Evolutionary conservation across 768 basidiomycete species (phyloP).

Genomic region (Lepiota brunneoincarnata): DNA sequence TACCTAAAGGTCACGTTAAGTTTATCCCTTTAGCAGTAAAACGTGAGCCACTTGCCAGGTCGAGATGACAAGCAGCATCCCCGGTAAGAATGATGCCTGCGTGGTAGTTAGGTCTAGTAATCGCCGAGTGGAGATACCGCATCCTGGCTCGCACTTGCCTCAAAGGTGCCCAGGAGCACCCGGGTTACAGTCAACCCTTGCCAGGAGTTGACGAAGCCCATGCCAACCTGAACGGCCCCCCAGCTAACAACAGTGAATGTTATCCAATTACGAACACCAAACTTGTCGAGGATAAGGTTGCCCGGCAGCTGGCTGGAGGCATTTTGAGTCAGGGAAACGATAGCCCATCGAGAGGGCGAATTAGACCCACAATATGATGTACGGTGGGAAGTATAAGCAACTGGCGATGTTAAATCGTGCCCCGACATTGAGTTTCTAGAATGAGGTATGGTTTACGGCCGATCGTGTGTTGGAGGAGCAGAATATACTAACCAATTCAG

Average conservation of each 20-base stretch:
- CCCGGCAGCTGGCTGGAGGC: conserved; percentile 28
- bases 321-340: not conserved
- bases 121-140: no score
- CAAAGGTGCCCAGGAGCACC: conserved; percentile 27
- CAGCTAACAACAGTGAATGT: conserved; percentile 25
- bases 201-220: conserved; percentile 31
- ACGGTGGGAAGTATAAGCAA: conserved; percentile 26
- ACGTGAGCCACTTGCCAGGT: conserved; percentile 9
- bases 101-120: not conserved
- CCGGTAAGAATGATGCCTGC: conserved; percentile 15
- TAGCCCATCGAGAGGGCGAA: not conserved
- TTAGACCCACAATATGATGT: conserved; percentile 22
- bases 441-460: no score
- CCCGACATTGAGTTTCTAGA: conserved; percentile 20
- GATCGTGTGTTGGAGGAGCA: not conserved
- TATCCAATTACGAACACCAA: conserved; percentile 27
- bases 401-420: conserved; percentile 23
- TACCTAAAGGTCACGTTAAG: conserved; percentile 29
- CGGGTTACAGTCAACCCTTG: conserved; percentile 24
- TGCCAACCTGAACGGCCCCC: conserved; percentile 29
- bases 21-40: not conserved
- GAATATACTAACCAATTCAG: conserved; percentile 26
- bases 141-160: conserved; percentile 17
- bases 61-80: conserved; percentile 14
- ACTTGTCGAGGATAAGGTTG: conserved; percentile 23